These are phyloP conservation scores for Metarhizium brunneum DNA, from an alignment of 2,329 filamentous ascomycete species.

Conservation along the genomic window DNA sequence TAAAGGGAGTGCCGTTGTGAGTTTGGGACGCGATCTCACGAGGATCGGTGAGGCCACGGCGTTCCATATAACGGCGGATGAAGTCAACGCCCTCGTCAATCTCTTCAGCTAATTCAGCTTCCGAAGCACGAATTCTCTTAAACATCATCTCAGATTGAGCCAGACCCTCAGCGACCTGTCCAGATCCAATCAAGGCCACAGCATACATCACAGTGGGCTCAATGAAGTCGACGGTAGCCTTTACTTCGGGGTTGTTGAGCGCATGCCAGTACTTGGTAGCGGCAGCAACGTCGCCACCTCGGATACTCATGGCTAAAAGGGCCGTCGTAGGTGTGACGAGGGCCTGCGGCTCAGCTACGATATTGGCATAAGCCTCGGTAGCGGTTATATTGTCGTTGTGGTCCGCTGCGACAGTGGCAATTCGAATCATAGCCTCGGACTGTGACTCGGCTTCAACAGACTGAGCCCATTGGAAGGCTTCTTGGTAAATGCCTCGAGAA, in stretches of 20 bases:
- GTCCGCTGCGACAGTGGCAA: slow-evolving; percentile 75
- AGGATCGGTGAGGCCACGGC: slow-evolving; percentile 44
- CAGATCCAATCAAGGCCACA: slow-evolving; percentile 77
- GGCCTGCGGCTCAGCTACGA: slow-evolving; percentile 41
- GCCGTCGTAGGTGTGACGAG: slow-evolving; percentile 60
- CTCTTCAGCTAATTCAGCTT: slow-evolving; percentile 58
- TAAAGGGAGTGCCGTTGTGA: slow-evolving; percentile 35
- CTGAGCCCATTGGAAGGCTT: slow-evolving; percentile 67
- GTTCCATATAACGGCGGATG: slow-evolving; percentile 49
- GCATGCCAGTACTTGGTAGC: slow-evolving; percentile 76
- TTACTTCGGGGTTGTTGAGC: slow-evolving; percentile 53
- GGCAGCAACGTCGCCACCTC: slow-evolving; percentile 66
- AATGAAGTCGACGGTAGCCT: slow-evolving; percentile 57
- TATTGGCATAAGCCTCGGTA: slow-evolving; percentile 51
- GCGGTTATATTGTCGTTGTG: slow-evolving; percentile 62
- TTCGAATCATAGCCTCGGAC: slow-evolving; percentile 56
- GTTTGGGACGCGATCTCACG: slow-evolving; percentile 40
- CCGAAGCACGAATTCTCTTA: slow-evolving; percentile 61
- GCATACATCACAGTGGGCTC: slow-evolving; percentile 88
- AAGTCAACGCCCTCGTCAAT: slow-evolving; percentile 80
- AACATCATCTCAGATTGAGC: slow-evolving; percentile 80
- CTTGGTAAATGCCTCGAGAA: slow-evolving; percentile 56
- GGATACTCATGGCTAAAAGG: slow-evolving; percentile 78
- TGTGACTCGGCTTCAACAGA: slow-evolving; percentile 50
- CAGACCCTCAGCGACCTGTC: slow-evolving; percentile 74